These are phyloP conservation scores for Tetrahymena malaccensis DNA, from an alignment of 73 alveolate genomes.

Conservation along the genomic window DNA sequence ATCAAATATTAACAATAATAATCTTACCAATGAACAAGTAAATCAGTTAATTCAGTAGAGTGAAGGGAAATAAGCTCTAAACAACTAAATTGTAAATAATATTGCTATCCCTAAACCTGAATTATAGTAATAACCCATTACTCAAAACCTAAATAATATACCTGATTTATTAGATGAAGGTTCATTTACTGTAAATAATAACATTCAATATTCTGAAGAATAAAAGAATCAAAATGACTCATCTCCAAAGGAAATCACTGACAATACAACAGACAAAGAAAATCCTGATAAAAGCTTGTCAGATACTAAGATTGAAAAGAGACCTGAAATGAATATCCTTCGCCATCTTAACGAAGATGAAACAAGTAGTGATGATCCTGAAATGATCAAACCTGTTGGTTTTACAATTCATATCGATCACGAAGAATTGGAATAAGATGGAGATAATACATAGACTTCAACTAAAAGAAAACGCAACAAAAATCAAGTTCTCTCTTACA, in stretches of 20 bases:
- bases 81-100: not conserved
- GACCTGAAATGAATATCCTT: not conserved
- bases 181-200: not conserved
- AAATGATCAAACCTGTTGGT: not conserved
- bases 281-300: not conserved
- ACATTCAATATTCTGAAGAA: not conserved
- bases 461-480: not conserved
- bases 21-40: not conserved
- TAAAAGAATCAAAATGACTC: not conserved
- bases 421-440: not conserved
- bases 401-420: not conserved
- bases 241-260: not conserved
- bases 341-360: not conserved
- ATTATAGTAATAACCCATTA: not conserved
- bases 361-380: not conserved
- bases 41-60: too few relatives aligned
- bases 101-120: not conserved
- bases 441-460: not conserved
- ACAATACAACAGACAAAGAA: not conserved
- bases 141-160: not conserved
- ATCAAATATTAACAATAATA: not conserved
- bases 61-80: not conserved
- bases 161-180: not conserved
- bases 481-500: not conserved
- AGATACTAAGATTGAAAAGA: not conserved